Conservation (phyloP, 495 filamentous ascomycete species). For the Aspergillus bridgeri region DNA sequence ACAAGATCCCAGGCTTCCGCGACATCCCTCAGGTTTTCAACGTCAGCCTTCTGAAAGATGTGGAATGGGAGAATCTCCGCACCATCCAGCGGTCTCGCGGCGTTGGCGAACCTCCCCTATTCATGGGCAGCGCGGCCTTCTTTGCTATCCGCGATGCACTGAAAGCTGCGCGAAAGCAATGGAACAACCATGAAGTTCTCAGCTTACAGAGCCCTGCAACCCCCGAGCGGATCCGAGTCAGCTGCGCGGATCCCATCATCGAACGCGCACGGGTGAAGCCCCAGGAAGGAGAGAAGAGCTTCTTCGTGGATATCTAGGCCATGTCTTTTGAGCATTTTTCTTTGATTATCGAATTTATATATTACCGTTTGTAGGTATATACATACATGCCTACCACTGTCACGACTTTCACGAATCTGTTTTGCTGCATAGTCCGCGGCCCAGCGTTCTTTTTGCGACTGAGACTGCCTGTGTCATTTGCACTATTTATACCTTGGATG, state of each 20-base stretch:
- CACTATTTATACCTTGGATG: background rate
- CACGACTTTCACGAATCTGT: background rate
- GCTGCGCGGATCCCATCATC: slow-evolving; percentile 84
- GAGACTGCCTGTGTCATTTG: background rate
- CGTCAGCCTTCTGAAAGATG: slow-evolving; percentile 85
- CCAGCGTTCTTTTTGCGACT: background rate
- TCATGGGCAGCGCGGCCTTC: slow-evolving; percentile 91
- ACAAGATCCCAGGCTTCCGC: slow-evolving; percentile 97
- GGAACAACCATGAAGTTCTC: slow-evolving; percentile 40
- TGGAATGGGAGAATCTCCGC: slow-evolving; percentile 88
- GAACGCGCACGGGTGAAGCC: slow-evolving; percentile 68
- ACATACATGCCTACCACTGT: background rate
- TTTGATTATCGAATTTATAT: background rate
- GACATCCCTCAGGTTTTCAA: slow-evolving; percentile 96
- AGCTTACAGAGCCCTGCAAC: slow-evolving; percentile 59
- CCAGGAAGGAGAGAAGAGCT: slow-evolving; percentile 87
- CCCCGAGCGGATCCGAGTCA: slow-evolving; percentile 78
- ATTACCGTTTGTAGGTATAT: background rate
- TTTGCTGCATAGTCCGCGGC: background rate
- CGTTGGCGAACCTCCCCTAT: slow-evolving; percentile 91
- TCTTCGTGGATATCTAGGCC: slow-evolving; percentile 66
- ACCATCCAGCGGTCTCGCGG: slow-evolving; percentile 88
- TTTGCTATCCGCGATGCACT: slow-evolving; percentile 62
- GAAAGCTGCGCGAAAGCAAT: slow-evolving; percentile 34
- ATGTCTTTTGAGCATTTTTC: background rate